Conservation (phyloP, 257 asterid genomes). For the Perilla frutescens region DNA sequence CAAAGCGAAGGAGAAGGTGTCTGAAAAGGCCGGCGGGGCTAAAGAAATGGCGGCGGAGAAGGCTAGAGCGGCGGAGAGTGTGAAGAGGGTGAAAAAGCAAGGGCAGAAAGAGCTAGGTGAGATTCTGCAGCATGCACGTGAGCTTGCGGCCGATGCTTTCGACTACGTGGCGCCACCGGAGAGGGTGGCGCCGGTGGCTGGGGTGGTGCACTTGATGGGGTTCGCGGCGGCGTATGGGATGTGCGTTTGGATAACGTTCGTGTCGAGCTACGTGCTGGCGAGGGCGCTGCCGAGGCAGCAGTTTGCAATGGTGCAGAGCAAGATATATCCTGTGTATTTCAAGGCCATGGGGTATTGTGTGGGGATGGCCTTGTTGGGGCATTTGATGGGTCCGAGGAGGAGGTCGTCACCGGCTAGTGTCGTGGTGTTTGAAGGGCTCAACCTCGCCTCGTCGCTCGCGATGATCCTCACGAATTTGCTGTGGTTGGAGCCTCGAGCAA, state of each 20-base stretch:
- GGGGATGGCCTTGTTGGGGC: slow-evolving; percentile 61
- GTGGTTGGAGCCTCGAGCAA: slow-evolving; percentile 78
- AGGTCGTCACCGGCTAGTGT: not conserved
- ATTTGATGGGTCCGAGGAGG: slow-evolving; percentile 46
- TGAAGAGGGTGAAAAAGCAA: slow-evolving; percentile 36
- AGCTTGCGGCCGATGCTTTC: slow-evolving; percentile 38
- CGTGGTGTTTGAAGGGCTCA: slow-evolving; percentile 46
- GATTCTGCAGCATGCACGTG: slow-evolving; percentile 38
- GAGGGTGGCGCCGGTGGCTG: slow-evolving; percentile 35
- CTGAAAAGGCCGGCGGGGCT: not conserved
- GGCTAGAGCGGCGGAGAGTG: slow-evolving; percentile 31
- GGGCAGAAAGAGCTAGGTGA: slow-evolving; percentile 49
- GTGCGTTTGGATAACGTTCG: slow-evolving; percentile 76
- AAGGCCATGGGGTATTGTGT: slow-evolving; percentile 67
- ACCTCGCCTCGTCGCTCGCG: slow-evolving; percentile 53
- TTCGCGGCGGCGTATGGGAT: slow-evolving; percentile 70
- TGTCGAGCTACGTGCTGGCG: slow-evolving; percentile 71
- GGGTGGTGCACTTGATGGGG: slow-evolving; percentile 56
- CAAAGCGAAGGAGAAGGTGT: not conserved
- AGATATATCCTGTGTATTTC: slow-evolving; percentile 76
- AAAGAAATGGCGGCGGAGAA: slow-evolving; percentile 32
- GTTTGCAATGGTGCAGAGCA: slow-evolving; percentile 73
- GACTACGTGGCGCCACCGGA: slow-evolving; percentile 36
- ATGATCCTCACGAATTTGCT: slow-evolving; percentile 55
- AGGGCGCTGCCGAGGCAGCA: slow-evolving; percentile 70